Percentiles rank a stretch among this genome's conserved stretches.
These are phyloP conservation scores for Diaporthe australafricana DNA, from an alignment of 2,329 filamentous ascomycete genomes.

Conservation along the genomic window DNA sequence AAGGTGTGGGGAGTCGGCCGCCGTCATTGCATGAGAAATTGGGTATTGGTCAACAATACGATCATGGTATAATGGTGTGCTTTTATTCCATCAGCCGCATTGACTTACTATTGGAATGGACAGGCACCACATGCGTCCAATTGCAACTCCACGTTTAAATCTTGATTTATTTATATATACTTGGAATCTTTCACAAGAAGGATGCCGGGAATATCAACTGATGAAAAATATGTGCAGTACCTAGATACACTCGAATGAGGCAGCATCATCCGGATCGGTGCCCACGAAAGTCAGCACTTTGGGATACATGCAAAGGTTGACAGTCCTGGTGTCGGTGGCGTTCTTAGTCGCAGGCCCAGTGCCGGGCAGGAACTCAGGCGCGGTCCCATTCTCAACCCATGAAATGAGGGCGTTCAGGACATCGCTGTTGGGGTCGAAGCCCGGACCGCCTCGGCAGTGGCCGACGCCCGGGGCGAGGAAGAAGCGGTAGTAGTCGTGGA, in stretches of 20 bases:
- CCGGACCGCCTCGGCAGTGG: slow-evolving; percentile 46
- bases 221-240: background rate
- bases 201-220: background rate
- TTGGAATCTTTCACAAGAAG: background rate
- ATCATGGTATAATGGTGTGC: background rate
- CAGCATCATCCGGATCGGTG: slow-evolving; percentile 17
- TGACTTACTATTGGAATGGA: background rate
- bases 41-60: no score
- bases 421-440: slow-evolving; percentile 40
- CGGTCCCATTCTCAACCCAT: slow-evolving; percentile 47
- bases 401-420: slow-evolving; percentile 41
- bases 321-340: slow-evolving; percentile 4
- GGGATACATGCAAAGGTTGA: slow-evolving; percentile 23
- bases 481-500: slow-evolving; percentile 46
- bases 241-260: slow-evolving; percentile 23
- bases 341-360: slow-evolving; percentile 3
- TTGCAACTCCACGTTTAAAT: background rate
- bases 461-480: slow-evolving; percentile 46
- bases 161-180: background rate
- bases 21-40: background rate
- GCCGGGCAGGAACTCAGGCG: slow-evolving; percentile 38
- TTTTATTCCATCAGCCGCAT: background rate
- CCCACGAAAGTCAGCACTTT: slow-evolving; percentile 21
- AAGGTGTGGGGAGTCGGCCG: background rate
- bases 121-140: background rate